A percentile compares a stretch with the other conserved stretches of the same genome.
Evolutionary conservation across 257 asterid species (phyloP).

Genomic region (Phtheirospermum japonicum): DNA sequence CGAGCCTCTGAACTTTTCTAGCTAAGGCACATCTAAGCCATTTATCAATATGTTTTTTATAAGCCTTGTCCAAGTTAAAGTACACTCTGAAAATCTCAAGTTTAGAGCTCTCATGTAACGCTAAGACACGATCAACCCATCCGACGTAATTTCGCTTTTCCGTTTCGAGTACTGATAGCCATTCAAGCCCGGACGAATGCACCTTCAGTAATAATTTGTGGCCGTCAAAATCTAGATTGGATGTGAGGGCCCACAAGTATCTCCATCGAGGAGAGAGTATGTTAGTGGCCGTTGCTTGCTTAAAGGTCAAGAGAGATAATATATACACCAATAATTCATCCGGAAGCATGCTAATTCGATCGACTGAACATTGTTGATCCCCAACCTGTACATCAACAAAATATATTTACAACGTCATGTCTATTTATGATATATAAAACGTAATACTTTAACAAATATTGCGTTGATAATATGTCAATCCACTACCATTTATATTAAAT

Average conservation of each 20-base stretch:
- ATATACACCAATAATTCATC: neutral
- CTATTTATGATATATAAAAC: too few species aligned
- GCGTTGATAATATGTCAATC: too few species aligned
- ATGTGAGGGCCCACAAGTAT: constrained; percentile 7
- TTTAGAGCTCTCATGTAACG: neutral
- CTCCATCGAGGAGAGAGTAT: constrained; percentile 23
- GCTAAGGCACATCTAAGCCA: constrained; percentile 20
- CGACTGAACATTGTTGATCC: too few species aligned
- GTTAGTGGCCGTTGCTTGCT: constrained; percentile 6
- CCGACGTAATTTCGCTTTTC: neutral
- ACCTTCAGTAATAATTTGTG: neutral
- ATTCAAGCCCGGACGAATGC: too few species aligned
- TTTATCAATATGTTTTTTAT: neutral
- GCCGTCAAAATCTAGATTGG: too few species aligned
- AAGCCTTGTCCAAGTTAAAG: neutral
- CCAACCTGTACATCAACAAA: too few species aligned
- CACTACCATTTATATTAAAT: too few species aligned
- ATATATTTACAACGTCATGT: too few species aligned
- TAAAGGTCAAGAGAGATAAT: constrained; percentile 2
- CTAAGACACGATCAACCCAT: neutral
- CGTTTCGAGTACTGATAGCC: neutral
- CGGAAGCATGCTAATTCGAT: constrained; percentile 19
- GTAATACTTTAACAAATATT: too few species aligned
- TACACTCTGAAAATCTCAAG: neutral
- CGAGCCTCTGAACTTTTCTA: constrained; percentile 21